Conservation (phyloP, 1,284 basidiomycete species). For the Ceratobasidium papillatum region DNA sequence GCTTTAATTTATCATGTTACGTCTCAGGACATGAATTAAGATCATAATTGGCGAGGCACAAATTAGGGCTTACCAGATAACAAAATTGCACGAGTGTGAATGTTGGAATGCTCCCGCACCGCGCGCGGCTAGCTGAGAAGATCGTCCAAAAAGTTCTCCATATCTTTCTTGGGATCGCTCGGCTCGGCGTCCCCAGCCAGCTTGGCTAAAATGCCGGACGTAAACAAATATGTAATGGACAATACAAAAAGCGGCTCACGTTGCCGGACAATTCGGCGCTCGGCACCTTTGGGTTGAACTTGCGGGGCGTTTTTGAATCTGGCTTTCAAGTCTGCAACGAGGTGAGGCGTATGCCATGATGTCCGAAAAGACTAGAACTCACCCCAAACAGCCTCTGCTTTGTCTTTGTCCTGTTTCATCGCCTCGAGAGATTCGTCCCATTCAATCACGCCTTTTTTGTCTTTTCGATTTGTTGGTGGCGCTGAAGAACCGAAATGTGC, state of each 20-base stretch:
- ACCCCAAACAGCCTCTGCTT: constrained; percentile 78
- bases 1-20: constrained; percentile 9
- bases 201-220: constrained; percentile 4
- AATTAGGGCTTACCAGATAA: neutral
- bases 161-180: constrained; percentile 64
- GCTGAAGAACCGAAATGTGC: constrained; percentile 53
- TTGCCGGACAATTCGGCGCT: constrained; percentile 29
- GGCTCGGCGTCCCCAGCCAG: constrained; percentile 40
- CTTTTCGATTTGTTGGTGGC: constrained; percentile 44
- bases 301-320: constrained; percentile 66
- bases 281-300: constrained; percentile 4
- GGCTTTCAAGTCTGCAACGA: constrained; percentile 71
- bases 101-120: neutral
- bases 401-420: constrained; percentile 70
- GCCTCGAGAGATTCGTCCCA: constrained; percentile 73
- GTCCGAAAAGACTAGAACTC: constrained; percentile 33
- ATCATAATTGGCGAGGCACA: neutral
- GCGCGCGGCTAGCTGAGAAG: constrained; percentile 56
- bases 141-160: constrained; percentile 80
- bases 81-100: neutral
- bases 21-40: neutral
- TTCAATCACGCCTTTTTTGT: constrained; percentile 67
- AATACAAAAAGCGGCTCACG: neutral
- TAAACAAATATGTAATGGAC: neutral
- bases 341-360: neutral